phyloP scores from a whole-genome alignment of 805 yeast species.

The Zygosaccharomyces lentus region DNA sequence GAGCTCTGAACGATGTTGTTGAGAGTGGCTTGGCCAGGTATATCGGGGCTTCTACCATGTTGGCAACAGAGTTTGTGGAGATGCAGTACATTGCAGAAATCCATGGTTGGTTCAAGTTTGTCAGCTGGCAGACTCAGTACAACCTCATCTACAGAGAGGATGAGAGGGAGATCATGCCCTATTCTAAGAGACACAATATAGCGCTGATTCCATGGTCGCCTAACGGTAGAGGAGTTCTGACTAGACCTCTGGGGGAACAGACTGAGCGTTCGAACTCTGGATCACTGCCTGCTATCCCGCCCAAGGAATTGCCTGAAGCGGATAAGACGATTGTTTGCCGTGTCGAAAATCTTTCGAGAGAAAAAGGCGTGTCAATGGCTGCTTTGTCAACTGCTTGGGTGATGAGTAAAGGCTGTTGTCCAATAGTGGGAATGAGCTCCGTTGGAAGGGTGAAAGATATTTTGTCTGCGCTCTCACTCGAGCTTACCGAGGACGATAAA shows the following conservation, averaged over 20 bases:
- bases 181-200: constrained; percentile 47
- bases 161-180: constrained; percentile 57
- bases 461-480: not conserved
- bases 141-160: constrained; percentile 57
- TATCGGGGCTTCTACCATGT: constrained; percentile 63
- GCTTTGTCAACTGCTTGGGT: constrained; percentile 53
- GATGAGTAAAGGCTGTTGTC: constrained; percentile 45
- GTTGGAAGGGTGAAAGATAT: constrained; percentile 47
- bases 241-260: constrained; percentile 40
- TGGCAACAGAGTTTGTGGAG: constrained; percentile 49
- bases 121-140: constrained; percentile 55
- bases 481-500: no score
- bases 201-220: constrained; percentile 64
- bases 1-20: constrained; percentile 50
- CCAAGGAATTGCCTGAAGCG: not conserved
- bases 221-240: constrained; percentile 49
- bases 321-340: constrained; percentile 41
- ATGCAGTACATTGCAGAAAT: constrained; percentile 54
- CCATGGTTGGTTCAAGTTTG: constrained; percentile 53
- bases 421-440: constrained; percentile 38
- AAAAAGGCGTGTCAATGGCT: constrained; percentile 48
- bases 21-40: constrained; percentile 46
- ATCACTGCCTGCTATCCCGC: no score
- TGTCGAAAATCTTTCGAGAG: constrained; percentile 49
- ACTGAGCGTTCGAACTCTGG: constrained; percentile 11